Base-by-base conservation (phyloP, 306 rosid genomes). In the Benincasa hispida region DNA sequence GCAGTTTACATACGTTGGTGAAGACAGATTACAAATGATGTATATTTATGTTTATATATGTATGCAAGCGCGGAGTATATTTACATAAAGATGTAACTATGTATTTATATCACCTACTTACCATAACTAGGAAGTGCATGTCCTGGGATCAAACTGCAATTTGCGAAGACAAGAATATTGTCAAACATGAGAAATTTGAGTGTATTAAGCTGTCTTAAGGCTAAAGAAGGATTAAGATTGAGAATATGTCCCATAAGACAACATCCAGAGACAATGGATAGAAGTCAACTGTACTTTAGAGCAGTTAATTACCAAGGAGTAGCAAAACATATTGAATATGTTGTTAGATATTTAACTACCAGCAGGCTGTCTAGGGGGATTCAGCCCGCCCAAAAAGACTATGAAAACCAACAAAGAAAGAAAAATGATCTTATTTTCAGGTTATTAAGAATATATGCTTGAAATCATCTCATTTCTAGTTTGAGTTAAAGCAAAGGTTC, bases 51-150 rank as follows among this genome's bases (percentile, higher is more conserved):
- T 30, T 11, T 60, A 21, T 28, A 60, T 45, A 45, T 45, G 51
- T 0, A 3, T 0, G 51, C 51, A 45, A 45, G 51, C 13, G 51
- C 5, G 17, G 1, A 50, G 55, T 50, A 50, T 18, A 15, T 50
- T 50, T 50, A 50, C 55, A 1, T 50, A 5, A 27, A 72, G 54
- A 45, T 25, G 25, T 14, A 67, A 6, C 51, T 67, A 10, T 35
- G 72, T 39, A 69, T 45, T 69, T 45, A 69, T 41, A 48, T 51
- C 24, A 72, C 63, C 34, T 69, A 53, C 85, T 78, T 79, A 91
- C 97, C 98, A 59, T 84, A 93, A 87, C 98, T 90, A 80, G 83
- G 90, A 84, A 83, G 97, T 53, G 89, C 92, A 45, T 81, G 87
- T 60, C 96, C 98, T 6, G 96, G 95, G 80, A 91, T 88, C 76